Evolutionary conservation across 306 rosid species (phyloP).

Genomic region (Vigna hirtella): DNA sequence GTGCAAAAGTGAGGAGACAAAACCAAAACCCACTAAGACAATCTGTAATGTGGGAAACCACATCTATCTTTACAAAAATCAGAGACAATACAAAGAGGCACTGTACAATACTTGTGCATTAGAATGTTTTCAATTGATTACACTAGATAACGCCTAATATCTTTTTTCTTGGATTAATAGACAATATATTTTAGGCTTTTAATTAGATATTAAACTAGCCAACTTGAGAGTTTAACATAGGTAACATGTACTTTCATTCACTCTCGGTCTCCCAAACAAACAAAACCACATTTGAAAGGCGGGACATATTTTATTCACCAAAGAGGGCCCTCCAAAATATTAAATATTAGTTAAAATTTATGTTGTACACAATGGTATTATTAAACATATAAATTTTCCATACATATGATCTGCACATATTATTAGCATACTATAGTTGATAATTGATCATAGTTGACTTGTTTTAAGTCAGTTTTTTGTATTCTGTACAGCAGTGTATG

Average conservation of each 20-base stretch:
- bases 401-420: neutral
- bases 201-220: conserved; percentile 20
- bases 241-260: neutral
- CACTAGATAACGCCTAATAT: neutral
- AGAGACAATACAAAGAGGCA: no score
- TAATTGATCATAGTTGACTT: no score
- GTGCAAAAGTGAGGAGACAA: no score
- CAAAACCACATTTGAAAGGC: neutral
- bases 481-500: no score
- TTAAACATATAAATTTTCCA: neutral
- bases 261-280: neutral
- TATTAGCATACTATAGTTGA: no score
- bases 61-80: no score
- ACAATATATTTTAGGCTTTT: neutral
- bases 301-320: conserved; percentile 9
- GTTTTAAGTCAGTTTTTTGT: no score
- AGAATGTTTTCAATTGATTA: conserved; percentile 24
- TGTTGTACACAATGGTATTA: neutral
- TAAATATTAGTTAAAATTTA: conserved; percentile 4
- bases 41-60: no score
- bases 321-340: conserved; percentile 13
- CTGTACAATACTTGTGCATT: neutral
- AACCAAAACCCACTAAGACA: no score
- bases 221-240: neutral
- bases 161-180: conserved; percentile 16